Base-by-base conservation (phyloP, 1,284 basidiomycete genomes). In the Puccinia coronata region DNA sequence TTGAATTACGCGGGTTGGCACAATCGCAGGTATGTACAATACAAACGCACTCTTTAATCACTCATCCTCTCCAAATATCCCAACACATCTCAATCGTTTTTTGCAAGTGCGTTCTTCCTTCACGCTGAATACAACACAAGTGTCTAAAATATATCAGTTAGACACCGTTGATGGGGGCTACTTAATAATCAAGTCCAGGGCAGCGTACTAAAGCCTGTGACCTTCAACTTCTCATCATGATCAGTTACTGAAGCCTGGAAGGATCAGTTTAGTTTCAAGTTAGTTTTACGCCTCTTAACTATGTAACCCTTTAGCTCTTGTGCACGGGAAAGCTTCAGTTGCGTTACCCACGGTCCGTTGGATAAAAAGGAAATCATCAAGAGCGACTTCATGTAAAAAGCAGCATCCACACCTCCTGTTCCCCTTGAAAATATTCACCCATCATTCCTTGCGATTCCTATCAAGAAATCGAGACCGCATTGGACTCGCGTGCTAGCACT, bases 291-390 rank as follows among this genome's bases (percentile, higher is more conserved):
- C 28, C 59, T 63, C 59, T 18, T 8, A 34, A 31, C 16, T 47
- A 47, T 47, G 9, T 47, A 16, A 47, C 14, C 34, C n/a, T 63
- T 6, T 39, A 12, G 28, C 9, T 39, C 9, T 63, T 39, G 25
- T 36, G 34, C 34, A 39, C 8, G n/a, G 14, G 1, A 59, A 59
- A 59, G 57, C 6, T 59, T 59, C 34, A 4, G 1, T 31, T 9
- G 18, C 25, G 28, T 59, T 16, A 36, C 34, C 59, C 59, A 39
- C 59, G 31, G 59, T 39, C 28, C 18, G 8, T 39, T 39, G 28
- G 34, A 63, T 63, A 20, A 36, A 63, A 63, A 63, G 59, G 59
- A 63, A 63, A 36, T 63, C 59, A 63, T 63, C 59, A 39, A 63
- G 59, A 39, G 8, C 59, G 31, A 25, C 59, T 39, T 34, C 2